Percentiles rank a stretch among this genome's conserved stretches.
Conservation (phyloP, 2,329 filamentous ascomycete species). For the Verticillium nubilum region DNA sequence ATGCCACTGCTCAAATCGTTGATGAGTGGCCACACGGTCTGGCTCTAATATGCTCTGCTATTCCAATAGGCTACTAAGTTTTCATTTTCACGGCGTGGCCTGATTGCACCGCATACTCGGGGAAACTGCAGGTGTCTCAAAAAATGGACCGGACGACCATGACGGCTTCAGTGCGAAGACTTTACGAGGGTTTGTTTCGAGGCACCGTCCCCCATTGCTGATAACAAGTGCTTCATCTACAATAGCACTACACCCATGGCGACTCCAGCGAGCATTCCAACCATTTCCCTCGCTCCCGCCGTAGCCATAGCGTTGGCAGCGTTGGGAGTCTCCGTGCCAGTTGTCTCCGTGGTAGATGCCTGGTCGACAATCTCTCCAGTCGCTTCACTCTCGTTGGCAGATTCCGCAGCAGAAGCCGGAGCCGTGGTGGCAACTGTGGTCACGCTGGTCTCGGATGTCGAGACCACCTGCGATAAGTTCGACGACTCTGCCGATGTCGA, state of each 20-base stretch:
- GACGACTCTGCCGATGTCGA: not conserved
- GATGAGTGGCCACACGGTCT: no score
- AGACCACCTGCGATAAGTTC: not conserved
- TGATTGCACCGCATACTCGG: no score
- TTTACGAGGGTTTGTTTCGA: no score
- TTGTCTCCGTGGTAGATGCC: not conserved
- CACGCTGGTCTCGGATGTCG: not conserved
- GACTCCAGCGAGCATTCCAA: not conserved
- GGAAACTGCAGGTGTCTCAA: no score
- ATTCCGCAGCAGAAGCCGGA: not conserved
- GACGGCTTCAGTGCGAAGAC: no score
- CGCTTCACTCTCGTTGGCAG: not conserved
- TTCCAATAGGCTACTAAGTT: no score
- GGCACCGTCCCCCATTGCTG: no score
- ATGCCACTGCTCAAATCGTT: no score
- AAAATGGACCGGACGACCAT: no score
- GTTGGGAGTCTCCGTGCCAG: not conserved
- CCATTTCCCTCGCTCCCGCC: not conserved
- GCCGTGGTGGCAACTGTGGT: not conserved
- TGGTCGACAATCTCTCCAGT: not conserved
- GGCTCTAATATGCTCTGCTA: no score
- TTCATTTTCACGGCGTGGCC: no score
- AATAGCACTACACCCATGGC: not conserved
- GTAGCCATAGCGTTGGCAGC: not conserved
- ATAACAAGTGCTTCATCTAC: not conserved